phyloP scores from a whole-genome alignment of 129 eudicot species.

The Rutidosis leptorrhynchoides region DNA sequence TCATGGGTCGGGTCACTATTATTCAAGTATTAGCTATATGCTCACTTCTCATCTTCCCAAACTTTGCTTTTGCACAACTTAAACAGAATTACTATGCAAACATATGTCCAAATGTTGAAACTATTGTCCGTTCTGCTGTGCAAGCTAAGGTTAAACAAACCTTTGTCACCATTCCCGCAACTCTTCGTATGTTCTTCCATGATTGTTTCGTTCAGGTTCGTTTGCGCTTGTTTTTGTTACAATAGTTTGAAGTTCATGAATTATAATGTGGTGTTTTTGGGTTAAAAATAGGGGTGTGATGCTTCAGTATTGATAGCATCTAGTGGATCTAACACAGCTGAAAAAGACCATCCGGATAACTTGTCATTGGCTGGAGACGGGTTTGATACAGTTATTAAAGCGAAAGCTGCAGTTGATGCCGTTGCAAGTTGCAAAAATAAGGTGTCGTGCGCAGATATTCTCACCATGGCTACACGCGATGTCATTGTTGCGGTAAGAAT shows the following conservation, averaged over 20 bases:
- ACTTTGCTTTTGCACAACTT: conserved; percentile 46
- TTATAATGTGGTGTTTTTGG: not conserved
- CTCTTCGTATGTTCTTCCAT: conserved; percentile 81
- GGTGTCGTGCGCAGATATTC: conserved; percentile 92
- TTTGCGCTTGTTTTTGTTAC: not conserved
- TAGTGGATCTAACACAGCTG: conserved; percentile 51
- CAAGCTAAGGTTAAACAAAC: conserved; percentile 51
- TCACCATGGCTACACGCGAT: conserved; percentile 87
- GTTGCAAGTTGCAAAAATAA: conserved; percentile 54
- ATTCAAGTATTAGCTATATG: conserved; percentile 29
- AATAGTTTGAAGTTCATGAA: not conserved
- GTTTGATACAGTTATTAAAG: conserved; percentile 70
- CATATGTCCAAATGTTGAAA: conserved; percentile 73
- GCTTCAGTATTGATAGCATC: conserved; percentile 72
- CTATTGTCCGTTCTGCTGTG: conserved; percentile 54
- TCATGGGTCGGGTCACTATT: conserved; percentile 41
- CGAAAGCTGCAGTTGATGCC: conserved; percentile 75
- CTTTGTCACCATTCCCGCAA: conserved; percentile 67
- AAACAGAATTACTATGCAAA: conserved; percentile 57
- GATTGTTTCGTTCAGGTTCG: conserved; percentile 82
- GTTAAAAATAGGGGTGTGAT: conserved; percentile 61
- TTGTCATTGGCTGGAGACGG: conserved; percentile 84
- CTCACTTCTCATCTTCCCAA: conserved; percentile 31
- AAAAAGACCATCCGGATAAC: conserved; percentile 74
- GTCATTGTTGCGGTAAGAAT: conserved; percentile 46